These are phyloP conservation scores for Escovopsis weberi DNA, from an alignment of 2,329 filamentous ascomycete genomes.

Conservation along the genomic window DNA sequence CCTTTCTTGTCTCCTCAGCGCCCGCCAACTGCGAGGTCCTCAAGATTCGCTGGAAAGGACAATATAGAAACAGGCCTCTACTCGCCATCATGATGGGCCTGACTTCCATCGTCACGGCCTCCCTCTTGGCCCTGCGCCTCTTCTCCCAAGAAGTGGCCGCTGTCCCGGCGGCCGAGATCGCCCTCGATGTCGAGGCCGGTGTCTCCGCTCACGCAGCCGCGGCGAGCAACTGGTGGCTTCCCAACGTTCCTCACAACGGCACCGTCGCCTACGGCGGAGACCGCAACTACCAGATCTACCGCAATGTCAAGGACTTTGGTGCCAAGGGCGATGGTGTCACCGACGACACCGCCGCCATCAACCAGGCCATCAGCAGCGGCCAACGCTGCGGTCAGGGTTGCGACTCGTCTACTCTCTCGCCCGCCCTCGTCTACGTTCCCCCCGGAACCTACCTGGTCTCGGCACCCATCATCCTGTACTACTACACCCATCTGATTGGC, in stretches of 20 bases:
- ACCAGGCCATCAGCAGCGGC: constrained; percentile 63
- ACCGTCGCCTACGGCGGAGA: constrained; percentile 40
- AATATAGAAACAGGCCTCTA: background rate
- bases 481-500: constrained; percentile 88
- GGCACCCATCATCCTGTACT: constrained; percentile 66
- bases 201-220: constrained; percentile 10
- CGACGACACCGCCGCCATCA: constrained; percentile 85
- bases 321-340: constrained; percentile 52
- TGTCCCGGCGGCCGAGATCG: constrained; percentile 13
- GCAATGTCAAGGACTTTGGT: constrained; percentile 64
- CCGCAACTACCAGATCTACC: constrained; percentile 52
- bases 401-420: constrained; percentile 69
- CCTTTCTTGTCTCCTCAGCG: too few species aligned
- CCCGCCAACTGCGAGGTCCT: too few species aligned
- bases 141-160: constrained; percentile 20
- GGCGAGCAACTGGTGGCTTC: constrained; percentile 53
- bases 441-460: constrained; percentile 74
- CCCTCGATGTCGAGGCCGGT: constrained; percentile 7
- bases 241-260: constrained; percentile 54
- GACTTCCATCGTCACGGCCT: constrained; percentile 25
- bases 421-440: constrained; percentile 85
- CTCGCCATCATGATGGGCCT: constrained; percentile 31
- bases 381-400: constrained; percentile 68
- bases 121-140: constrained; percentile 29
- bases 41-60: too few species aligned